phyloP scores from a whole-genome alignment of 176 grass and related monocot genomes.

The Themeda triandra region DNA sequence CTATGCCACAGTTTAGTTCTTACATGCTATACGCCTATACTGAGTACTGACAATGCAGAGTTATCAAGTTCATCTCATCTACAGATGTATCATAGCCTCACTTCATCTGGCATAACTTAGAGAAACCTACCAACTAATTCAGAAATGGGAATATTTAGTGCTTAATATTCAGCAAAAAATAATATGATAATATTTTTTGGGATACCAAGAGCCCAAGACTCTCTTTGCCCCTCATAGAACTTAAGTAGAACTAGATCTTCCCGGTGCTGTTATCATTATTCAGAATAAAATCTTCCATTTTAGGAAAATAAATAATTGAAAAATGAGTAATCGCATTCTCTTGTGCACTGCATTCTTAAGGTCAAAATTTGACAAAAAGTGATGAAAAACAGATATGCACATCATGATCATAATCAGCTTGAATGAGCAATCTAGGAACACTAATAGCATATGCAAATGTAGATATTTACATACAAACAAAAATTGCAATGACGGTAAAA shows the following conservation, averaged over 20 bases:
- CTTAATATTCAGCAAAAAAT: not conserved
- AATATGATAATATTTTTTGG: no score
- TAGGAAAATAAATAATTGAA: not conserved
- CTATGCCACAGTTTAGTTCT: not conserved
- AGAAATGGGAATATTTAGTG: not conserved
- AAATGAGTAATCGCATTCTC: not conserved
- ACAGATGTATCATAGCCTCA: not conserved
- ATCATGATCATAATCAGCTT: not conserved
- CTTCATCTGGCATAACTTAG: not conserved
- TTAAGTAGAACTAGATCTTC: not conserved
- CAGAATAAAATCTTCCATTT: not conserved
- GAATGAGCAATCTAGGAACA: slow-evolving; percentile 5
- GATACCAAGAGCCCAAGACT: no score
- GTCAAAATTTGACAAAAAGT: not conserved
- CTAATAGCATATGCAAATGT: not conserved
- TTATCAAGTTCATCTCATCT: not conserved
- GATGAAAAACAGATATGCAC: not conserved
- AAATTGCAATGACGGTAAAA: not conserved
- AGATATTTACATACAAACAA: not conserved
- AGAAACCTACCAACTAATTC: not conserved
- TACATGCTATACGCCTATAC: not conserved
- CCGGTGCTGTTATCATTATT: not conserved
- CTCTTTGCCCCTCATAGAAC: no score
- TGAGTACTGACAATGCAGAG: not conserved
- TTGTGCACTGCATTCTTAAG: not conserved